Evolutionary conservation across 2,329 filamentous ascomycete species (phyloP), one percentile per base, ranked within the genome.

Genomic region (Botrytis medusae): DNA sequence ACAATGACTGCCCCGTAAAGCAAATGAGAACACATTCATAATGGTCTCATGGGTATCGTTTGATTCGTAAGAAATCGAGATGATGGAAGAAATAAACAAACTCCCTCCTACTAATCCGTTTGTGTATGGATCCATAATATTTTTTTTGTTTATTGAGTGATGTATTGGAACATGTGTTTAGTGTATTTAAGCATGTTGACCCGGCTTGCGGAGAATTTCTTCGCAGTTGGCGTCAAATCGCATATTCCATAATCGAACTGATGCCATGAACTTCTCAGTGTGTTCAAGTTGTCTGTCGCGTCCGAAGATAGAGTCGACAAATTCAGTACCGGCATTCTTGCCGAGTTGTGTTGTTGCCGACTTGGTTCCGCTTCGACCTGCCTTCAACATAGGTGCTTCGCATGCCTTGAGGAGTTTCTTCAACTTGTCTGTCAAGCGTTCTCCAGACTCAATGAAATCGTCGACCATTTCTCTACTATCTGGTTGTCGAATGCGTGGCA

Each of bases 221-320:
- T 97, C 93, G 84, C 94, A 97, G 86, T 98, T 98, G 82, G 93
- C 93, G 80, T 98, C 94, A 83, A 98, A 99, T 64, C 95, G 92
- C 84, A 97, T 90, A 82, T 93, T 94, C 93, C 95, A 99, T 8
- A 79, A 73, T 32, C 78, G 76, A n/a, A 79, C 78, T 5, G 78
- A 78, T 12, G 93, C 90, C 94, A 98, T 98, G 83, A 98, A 90
- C 83, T 92, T 93, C 86, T 98, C 94, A 2, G 95, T 98, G 83
- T 91, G 91, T 82, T 95, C 91, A 72, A 98, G 87, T 84, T 98
- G 93, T 76, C 94, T 89, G 81, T 98, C 95, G 76, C 92, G 91
- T 77, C 95, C 95, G 79, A 98, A 98, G 79, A 99, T 93, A 70
- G 94, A 95, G 82, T 98, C 92, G 80, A 99, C 95, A 80, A 99